A percentile compares a stretch with the other conserved stretches of the same genome.
phyloP scores from a whole-genome alignment of 331 rosid genomes.

The Cydonia oblonga region DNA sequence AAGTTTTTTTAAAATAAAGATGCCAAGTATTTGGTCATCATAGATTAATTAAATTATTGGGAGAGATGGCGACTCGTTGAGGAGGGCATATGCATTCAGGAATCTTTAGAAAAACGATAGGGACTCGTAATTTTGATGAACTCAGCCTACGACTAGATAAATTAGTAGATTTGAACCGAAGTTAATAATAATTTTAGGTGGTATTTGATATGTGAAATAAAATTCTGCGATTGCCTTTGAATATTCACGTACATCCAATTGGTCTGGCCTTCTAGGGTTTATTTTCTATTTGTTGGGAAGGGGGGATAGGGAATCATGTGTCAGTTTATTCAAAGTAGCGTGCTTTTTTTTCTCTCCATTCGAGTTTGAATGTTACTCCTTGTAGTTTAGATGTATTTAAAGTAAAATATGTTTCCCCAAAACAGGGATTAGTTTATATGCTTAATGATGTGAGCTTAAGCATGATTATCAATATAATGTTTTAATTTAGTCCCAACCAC shows the following conservation, averaged over 20 bases:
- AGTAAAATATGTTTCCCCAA: background rate
- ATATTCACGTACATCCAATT: background rate
- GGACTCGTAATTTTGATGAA: background rate
- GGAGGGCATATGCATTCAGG: background rate
- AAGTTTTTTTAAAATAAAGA: background rate
- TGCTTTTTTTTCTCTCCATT: background rate
- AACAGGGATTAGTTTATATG: background rate
- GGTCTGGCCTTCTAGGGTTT: background rate
- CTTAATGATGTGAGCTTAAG: background rate
- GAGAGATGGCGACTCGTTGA: background rate
- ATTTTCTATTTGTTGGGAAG: background rate
- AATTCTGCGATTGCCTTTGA: background rate
- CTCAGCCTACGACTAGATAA: background rate
- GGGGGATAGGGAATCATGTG: background rate
- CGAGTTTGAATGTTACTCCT: no score
- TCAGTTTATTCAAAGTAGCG: background rate
- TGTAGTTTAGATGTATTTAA: background rate
- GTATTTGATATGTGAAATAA: background rate
- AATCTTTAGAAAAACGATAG: background rate
- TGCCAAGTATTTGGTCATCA: background rate
- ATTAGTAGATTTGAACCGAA: background rate
- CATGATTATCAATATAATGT: background rate
- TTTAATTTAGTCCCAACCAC: background rate
- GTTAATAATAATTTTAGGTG: background rate
- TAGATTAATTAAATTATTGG: background rate